Base-by-base conservation (phyloP, 495 filamentous ascomycete species). In the Penicillium soppii region DNA sequence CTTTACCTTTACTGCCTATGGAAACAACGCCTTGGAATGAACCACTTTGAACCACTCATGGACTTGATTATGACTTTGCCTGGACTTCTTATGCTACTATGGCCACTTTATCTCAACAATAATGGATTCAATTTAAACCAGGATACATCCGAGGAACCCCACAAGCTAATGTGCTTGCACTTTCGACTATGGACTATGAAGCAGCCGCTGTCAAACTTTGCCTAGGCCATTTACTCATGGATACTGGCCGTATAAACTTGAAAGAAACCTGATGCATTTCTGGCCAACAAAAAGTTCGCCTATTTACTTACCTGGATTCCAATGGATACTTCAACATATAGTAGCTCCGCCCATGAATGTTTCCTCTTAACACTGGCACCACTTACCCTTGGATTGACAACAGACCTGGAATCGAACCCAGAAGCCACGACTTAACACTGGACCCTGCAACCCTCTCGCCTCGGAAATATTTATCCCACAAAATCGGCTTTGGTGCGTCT, bases 151-250 rank as follows among this genome's bases (percentile, higher is more conserved):
- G 12, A 43, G 60, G 57, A 61, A 26, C 15, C 16, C 35, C 17
- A 29, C 41, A 41, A 56, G 59, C 56, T 45, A 45, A 57, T 57
- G 58, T 53, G 50, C 52, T 39, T 57, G 62, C 59, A 33, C 35
- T 39, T 20, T 43, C 35, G 32, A 42, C 8, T 9, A 58, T 43
- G 54, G 49, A 48, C 33, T 25, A 19, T 21, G 47, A 56, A 52
- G 54, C 55, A 42, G 33, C 47, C 49, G 42, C 50, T 57, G 56
- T 52, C 23, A 52, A 44, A 8, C 40, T 33, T 50, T 26, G 15
- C 29, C 15, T 46, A 42, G 56, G 51, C 53, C 56, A 52, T 50
- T 59, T 50, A 62, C 23, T 35, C 30, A 55, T 48, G 50, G 61
- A 58, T 37, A 38, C 43, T 23, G 47, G 41, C 50, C 38, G 33